Percentiles rank a stretch among this genome's conserved stretches.
Conservation (phyloP, 495 filamentous ascomycete genomes). For the Neurospora sublineolata region DNA sequence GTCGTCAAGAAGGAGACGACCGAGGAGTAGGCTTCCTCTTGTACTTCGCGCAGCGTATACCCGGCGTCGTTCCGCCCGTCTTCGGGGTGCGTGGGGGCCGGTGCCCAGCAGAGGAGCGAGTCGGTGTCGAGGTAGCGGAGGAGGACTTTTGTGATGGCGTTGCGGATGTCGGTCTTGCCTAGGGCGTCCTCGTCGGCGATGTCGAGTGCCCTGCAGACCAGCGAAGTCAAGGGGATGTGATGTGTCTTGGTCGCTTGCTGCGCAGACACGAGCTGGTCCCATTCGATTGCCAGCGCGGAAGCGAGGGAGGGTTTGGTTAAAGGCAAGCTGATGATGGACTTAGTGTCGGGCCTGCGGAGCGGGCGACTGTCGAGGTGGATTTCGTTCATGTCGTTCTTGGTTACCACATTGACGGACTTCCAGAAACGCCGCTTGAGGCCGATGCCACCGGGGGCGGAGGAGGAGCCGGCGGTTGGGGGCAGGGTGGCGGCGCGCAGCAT, state of each 20-base stretch:
- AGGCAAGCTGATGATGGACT: constrained; percentile 57
- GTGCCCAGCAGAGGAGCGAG: constrained; percentile 86
- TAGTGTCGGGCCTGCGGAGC: constrained; percentile 60
- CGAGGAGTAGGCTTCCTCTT: constrained; percentile 51
- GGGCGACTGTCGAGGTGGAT: constrained; percentile 72
- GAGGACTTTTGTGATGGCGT: constrained; percentile 50
- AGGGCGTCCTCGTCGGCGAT: constrained; percentile 51
- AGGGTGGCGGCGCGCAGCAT: constrained; percentile 27
- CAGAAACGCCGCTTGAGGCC: constrained; percentile 63
- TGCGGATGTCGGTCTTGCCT: constrained; percentile 28
- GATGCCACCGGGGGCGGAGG: neutral
- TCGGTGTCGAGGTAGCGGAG: constrained; percentile 88
- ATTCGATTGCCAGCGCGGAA: constrained; percentile 78
- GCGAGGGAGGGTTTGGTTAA: constrained; percentile 69
- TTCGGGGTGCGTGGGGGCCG: constrained; percentile 27
- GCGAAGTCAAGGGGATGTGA: constrained; percentile 80
- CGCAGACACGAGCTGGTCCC: constrained; percentile 71
- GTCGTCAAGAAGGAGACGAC: constrained; percentile 59
- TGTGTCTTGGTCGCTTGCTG: constrained; percentile 69
- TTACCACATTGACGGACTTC: constrained; percentile 61
- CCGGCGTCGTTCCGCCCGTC: constrained; percentile 12
- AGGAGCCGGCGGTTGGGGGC: neutral
- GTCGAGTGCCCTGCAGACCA: constrained; percentile 69
- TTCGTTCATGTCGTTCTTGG: constrained; percentile 32
- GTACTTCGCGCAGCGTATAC: constrained; percentile 58